These are phyloP conservation scores for Syncephalastrum contaminatum DNA, from an alignment of 371 early-diverging fungal genomes.

Conservation along the genomic window DNA sequence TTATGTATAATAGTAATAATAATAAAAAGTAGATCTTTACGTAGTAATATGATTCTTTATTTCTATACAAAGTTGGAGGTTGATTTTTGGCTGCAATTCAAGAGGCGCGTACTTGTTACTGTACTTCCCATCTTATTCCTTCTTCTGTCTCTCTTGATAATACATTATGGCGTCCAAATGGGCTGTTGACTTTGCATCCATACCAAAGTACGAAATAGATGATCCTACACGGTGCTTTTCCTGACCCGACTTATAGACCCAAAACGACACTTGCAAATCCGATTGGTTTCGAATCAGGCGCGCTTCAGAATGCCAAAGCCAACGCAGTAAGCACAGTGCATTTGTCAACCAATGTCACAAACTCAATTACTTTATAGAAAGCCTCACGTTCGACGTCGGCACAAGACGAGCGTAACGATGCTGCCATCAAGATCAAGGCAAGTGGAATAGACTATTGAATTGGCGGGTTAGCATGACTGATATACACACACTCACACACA, in stretches of 20 bases:
- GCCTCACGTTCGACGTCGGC: slow-evolving; percentile 17
- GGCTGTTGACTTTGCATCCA: slow-evolving; percentile 4
- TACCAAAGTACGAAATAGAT: too few species aligned
- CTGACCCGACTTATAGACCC: neutral
- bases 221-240: too few species aligned
- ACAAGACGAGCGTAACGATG: slow-evolving; percentile 27
- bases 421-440: slow-evolving; percentile 38
- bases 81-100: too few species aligned
- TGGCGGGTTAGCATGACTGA: neutral
- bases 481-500: neutral
- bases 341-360: neutral
- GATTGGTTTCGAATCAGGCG: slow-evolving; percentile 35
- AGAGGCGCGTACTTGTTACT: too few species aligned
- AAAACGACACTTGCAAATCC: slow-evolving; percentile 31
- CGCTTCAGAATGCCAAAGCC: slow-evolving; percentile 23
- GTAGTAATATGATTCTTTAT: too few species aligned
- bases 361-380: slow-evolving; percentile 19
- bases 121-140: too few species aligned
- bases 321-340: slow-evolving; percentile 5
- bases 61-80: too few species aligned
- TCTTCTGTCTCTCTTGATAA: too few species aligned
- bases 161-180: slow-evolving; percentile 2
- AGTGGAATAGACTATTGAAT: neutral
- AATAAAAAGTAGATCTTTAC: too few species aligned
- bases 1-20: too few species aligned